Conservation (phyloP, 306 rosid species). For the Cicer cuneatum region DNA sequence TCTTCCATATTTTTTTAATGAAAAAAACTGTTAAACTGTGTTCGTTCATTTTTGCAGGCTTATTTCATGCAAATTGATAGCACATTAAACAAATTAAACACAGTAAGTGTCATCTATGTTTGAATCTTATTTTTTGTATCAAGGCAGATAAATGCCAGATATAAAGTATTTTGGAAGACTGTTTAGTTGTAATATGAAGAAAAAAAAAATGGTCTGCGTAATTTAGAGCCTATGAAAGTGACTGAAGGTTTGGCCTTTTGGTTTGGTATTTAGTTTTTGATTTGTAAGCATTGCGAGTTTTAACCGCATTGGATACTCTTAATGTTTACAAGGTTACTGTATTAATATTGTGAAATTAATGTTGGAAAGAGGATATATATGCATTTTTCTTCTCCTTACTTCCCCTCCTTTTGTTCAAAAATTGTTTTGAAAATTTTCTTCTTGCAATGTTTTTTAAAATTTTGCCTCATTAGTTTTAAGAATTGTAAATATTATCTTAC, state of each 20-base stretch:
- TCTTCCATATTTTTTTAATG: conserved; percentile 26
- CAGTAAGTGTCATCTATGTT: conserved; percentile 53
- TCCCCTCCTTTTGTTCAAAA: not conserved
- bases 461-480: conserved; percentile 2
- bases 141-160: not conserved
- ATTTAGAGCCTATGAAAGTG: conserved; percentile 4
- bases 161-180: conserved; percentile 8
- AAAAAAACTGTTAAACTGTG: conserved; percentile 14
- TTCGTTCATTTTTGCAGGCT: conserved; percentile 65
- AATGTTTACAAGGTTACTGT: not conserved
- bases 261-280: conserved; percentile 23
- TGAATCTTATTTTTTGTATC: not conserved
- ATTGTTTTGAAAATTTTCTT: not conserved
- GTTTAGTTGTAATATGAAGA: conserved; percentile 6
- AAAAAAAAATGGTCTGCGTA: not conserved
- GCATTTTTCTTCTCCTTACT: conserved; percentile 8
- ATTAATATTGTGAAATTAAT: conserved; percentile 4
- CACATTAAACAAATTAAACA: conserved; percentile 82
- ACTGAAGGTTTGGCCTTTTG: conserved; percentile 4
- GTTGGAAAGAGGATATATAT: not conserved
- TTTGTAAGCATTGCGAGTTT: conserved; percentile 25
- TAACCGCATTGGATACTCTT: conserved; percentile 14
- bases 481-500: not conserved
- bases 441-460: not conserved
- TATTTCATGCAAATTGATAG: conserved; percentile 94